Evolutionary conservation across 1,284 basidiomycete genomes (phyloP), one percentile per base, ranked within the genome.

Genomic region (Mycosarcoma mackinlayi): DNA sequence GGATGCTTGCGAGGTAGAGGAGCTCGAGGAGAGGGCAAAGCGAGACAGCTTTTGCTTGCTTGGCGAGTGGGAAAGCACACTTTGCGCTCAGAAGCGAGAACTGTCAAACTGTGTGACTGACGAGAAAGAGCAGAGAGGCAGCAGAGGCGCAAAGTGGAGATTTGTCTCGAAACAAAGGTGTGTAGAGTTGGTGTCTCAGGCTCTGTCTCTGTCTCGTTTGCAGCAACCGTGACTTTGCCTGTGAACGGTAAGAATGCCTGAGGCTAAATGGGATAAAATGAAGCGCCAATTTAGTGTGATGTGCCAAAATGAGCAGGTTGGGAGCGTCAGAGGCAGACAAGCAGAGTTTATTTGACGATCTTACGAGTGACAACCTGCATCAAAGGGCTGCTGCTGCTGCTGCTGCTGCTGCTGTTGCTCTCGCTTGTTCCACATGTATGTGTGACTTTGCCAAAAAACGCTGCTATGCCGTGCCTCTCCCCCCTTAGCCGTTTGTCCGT

Each of bases 381-480:
- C n/a, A n/a, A n/a, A n/a, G n/a, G n/a, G n/a, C n/a, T n/a, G n/a
- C n/a, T n/a, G n/a, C n/a, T n/a, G n/a, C n/a, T n/a, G n/a, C n/a
- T n/a, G n/a, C n/a, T n/a, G n/a, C n/a, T n/a, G n/a, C n/a, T n/a
- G n/a, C n/a, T n/a, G n/a, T n/a, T n/a, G n/a, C n/a, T n/a, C n/a
- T n/a, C n/a, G n/a, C n/a, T n/a, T n/a, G n/a, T n/a, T n/a, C n/a
- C n/a, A n/a, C n/a, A n/a, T n/a, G n/a, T n/a, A n/a, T n/a, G n/a
- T 49, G 57, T 59, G 48, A 59, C 48, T 49, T 52, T 33, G 45
- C 33, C 42, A 24, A 47, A 52, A 21, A 47, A 34, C 25, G 45
- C 33, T 19, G 21, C 24, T 27, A n/a, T n/a, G n/a, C n/a, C n/a
- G n/a, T n/a, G n/a, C n/a, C n/a, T n/a, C n/a, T n/a, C n/a, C n/a